Base-by-base conservation (phyloP, 208 protist species). In the Porcisia hertigi region DNA sequence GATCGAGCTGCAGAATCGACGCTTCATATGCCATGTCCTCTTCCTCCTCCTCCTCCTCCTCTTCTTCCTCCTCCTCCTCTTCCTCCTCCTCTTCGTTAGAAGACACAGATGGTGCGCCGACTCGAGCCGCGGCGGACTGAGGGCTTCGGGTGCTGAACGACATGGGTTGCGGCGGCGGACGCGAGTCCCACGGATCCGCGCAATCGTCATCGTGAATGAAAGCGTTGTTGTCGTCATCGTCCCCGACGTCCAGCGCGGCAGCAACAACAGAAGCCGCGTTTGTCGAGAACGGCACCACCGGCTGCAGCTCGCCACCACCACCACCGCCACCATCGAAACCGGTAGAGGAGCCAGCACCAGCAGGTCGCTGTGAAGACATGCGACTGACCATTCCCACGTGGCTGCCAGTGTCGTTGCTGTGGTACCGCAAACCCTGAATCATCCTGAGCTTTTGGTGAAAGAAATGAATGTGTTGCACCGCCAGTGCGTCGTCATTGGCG, bases 401-500 rank as follows among this genome's bases (percentile, higher is more conserved):
- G 41, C 47, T 23, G 66, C 9, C 34, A 52, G 49, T 30, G 14
- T 25, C 57, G 14, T n/a, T 79, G 59, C 65, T 52, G 11, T 23
- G 47, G 16, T 62, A 64, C n/a, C 71, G 69, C 77, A 74, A 64
- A 30, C 60, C 58, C 25, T 74, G 53, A 9, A 89, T 82, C 5
- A 76, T 70, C 16, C 73, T 60, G 30, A 96, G 60, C 76, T 92
- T 92, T 57, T 67, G 47, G 73, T 87, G 78, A 34, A 92, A 90
- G 39, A 90, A 72, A 5, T 80, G 52, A 47, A 94, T 94, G 73
- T 94, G 85, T 69, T 84, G 70, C 52, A 71, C 63, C 12, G 83
- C 83, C 12, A 95, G 75, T 12, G 74, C 72, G 71, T 92, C 85
- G 58, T 94, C 85, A 75, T 87, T 92, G 36, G 87, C 83, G 69